phyloP scores from a whole-genome alignment of 2,329 filamentous ascomycete species.

The Rasamsonia emersonii region DNA sequence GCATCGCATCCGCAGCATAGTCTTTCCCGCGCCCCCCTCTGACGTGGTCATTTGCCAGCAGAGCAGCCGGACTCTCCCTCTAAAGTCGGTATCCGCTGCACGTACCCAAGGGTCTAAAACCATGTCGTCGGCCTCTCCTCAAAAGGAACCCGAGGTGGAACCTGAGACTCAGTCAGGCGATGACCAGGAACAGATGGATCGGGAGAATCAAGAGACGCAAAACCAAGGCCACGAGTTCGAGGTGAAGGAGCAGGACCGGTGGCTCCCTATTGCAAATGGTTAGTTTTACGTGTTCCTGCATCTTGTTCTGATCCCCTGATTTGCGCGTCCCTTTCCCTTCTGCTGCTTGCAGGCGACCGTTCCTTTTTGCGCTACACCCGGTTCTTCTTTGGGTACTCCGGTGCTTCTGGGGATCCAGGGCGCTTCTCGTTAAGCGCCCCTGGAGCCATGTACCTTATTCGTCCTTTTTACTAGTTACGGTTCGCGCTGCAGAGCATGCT shows the following conservation, averaged over 20 bases:
- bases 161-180: constrained; percentile 89
- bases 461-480: constrained; percentile 41
- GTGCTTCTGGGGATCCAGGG: no score
- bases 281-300: constrained; percentile 48
- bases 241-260: constrained; percentile 98
- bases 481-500: constrained; percentile 24
- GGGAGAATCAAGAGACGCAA: constrained; percentile 58
- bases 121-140: constrained; percentile 93
- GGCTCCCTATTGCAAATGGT: constrained; percentile 99
- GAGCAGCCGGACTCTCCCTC: constrained; percentile 27
- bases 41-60: constrained; percentile 39
- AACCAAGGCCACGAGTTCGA: constrained; percentile 80
- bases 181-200: constrained; percentile 82
- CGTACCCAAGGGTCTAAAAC: constrained; percentile 47
- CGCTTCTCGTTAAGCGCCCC: no score
- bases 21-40: constrained; percentile 25
- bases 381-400: no score
- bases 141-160: constrained; percentile 82
- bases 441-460: constrained; percentile 21
- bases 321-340: constrained; percentile 42
- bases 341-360: no score
- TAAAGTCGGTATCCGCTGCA: constrained; percentile 27
- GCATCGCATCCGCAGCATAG: constrained; percentile 18
- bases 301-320: constrained; percentile 35
- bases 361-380: no score